A percentile compares a stretch with the other conserved stretches of the same genome.
phyloP scores from a whole-genome alignment of 306 rosid species.

The Macrotyloma uniflorum region DNA sequence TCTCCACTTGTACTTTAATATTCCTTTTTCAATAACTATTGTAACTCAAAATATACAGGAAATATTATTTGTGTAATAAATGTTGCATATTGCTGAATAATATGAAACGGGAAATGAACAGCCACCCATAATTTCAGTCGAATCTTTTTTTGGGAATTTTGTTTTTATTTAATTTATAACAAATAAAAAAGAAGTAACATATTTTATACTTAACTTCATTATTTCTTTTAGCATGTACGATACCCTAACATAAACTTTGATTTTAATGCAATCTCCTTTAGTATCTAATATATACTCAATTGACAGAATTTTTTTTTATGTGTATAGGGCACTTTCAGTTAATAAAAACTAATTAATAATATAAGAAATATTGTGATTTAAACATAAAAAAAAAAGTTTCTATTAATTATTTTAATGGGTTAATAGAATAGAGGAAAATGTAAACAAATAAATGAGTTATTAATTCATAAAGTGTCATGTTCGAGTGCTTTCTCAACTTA shows the following conservation, averaged over 20 bases:
- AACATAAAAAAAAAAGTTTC: not conserved
- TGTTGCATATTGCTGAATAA: too few relatives aligned
- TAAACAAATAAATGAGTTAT: not conserved
- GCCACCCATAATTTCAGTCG: not conserved
- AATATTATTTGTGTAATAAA: too few relatives aligned
- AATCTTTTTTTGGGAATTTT: not conserved
- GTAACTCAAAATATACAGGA: not conserved
- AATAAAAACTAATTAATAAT: not conserved
- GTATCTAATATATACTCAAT: not conserved
- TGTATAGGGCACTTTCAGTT: not conserved
- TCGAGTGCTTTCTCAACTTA: not conserved
- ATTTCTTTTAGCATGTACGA: too few relatives aligned
- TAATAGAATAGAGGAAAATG: not conserved
- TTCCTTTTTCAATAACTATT: not conserved
- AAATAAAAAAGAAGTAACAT: too few relatives aligned
- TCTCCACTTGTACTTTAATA: not conserved
- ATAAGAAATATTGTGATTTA: not conserved
- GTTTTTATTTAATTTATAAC: not conserved
- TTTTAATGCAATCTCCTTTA: not conserved
- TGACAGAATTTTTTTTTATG: not conserved
- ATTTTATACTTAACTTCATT: too few relatives aligned
- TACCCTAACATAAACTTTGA: too few relatives aligned
- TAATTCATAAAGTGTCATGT: not conserved
- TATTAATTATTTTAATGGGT: not conserved
- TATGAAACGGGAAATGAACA: not conserved